Conservation (phyloP, 2,329 filamentous ascomycete species). For the Phialophora macrospora region DNA sequence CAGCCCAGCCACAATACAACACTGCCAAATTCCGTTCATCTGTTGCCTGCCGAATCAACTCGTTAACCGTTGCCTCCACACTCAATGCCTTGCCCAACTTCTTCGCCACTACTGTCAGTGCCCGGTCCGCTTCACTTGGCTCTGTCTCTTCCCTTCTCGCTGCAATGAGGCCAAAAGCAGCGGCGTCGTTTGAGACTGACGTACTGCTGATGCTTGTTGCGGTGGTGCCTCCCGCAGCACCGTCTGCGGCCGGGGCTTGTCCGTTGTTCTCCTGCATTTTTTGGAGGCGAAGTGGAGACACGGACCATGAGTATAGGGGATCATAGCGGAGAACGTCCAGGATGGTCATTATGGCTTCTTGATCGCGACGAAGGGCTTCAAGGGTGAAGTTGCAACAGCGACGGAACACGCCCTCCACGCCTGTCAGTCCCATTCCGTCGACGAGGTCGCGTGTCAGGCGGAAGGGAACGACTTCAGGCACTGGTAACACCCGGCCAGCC, state of each 20-base stretch:
- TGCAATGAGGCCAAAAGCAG: constrained; percentile 11
- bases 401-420: constrained; percentile 93
- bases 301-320: constrained; percentile 93
- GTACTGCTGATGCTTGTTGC: constrained; percentile 40
- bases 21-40: constrained; percentile 92
- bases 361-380: constrained; percentile 90
- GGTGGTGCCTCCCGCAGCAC: constrained; percentile 21
- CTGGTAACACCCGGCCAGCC: constrained; percentile 88
- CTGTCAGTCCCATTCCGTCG: constrained; percentile 94
- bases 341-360: constrained; percentile 97
- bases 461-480: constrained; percentile 96
- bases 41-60: constrained; percentile 92
- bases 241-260: constrained; percentile 46
- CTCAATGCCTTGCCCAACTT: constrained; percentile 94
- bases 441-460: constrained; percentile 91
- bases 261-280: constrained; percentile 65
- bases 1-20: constrained; percentile 73
- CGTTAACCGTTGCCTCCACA: constrained; percentile 93
- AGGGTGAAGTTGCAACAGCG: constrained; percentile 98
- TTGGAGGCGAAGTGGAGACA: constrained; percentile 71
- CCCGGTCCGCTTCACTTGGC: constrained; percentile 83
- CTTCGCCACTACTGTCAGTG: constrained; percentile 90
- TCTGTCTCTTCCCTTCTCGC: constrained; percentile 54
- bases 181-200: neutral
- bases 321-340: constrained; percentile 98